These are phyloP conservation scores for Fusarium duplospermum DNA, from an alignment of 2,329 filamentous ascomycete genomes.

Conservation along the genomic window DNA sequence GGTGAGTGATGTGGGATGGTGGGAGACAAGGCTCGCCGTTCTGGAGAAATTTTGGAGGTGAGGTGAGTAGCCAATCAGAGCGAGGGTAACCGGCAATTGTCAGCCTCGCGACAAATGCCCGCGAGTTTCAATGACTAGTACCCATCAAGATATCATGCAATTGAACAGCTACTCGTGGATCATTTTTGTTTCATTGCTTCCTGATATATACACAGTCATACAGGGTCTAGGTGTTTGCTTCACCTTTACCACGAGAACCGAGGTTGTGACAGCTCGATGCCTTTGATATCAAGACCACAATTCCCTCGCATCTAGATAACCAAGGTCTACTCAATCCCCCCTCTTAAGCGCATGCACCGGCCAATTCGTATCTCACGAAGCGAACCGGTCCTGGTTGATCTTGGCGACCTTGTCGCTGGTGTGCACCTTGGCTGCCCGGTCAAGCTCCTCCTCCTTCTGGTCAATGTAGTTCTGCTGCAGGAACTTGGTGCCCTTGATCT, in stretches of 20 bases:
- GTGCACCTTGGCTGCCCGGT: conserved; percentile 54
- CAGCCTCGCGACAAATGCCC: conserved; percentile 44
- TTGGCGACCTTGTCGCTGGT: conserved; percentile 54
- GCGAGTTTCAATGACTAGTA: neutral
- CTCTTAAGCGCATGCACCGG: conserved; percentile 3
- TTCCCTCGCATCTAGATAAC: conserved; percentile 37
- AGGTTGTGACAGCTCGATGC: conserved; percentile 32
- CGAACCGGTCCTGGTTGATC: conserved; percentile 51
- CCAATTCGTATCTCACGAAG: conserved; percentile 39
- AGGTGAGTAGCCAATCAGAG: conserved; percentile 44
- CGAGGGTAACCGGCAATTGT: conserved; percentile 31
- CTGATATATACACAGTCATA: conserved; percentile 51
- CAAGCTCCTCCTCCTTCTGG: conserved; percentile 59
- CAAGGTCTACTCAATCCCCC: conserved; percentile 15
- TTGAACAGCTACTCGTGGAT: conserved; percentile 10
- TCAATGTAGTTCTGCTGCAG: conserved; percentile 81
- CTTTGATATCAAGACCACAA: conserved; percentile 34
- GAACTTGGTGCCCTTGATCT: conserved; percentile 83
- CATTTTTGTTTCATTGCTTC: conserved; percentile 44
- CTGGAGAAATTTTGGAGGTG: conserved; percentile 47
- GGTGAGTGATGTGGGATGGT: conserved; percentile 42
- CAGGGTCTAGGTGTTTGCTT: conserved; percentile 41
- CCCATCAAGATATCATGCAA: neutral
- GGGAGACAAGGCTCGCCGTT: conserved; percentile 38
- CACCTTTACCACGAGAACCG: conserved; percentile 26